These are phyloP conservation scores for Leptoxyphium fumago DNA, from an alignment of 2,329 filamentous ascomycete genomes.

Conservation along the genomic window DNA sequence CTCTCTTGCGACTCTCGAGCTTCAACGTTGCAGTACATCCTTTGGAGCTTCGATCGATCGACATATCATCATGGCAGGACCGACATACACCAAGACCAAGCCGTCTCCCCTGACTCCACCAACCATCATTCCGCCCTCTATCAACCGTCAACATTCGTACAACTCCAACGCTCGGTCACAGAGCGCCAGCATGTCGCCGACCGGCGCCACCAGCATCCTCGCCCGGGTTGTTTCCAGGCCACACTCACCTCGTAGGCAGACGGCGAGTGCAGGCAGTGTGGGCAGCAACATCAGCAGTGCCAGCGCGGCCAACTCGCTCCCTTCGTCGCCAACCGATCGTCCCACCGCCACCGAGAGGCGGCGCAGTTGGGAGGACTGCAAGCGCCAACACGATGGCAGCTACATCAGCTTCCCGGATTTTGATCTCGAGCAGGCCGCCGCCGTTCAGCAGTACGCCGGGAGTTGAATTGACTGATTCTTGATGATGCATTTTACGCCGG, in stretches of 20 bases:
- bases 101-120: slow-evolving; percentile 12
- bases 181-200: slow-evolving; percentile 3
- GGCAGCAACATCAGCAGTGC: no score
- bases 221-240: slow-evolving; percentile 12
- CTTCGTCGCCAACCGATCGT: slow-evolving; percentile 8
- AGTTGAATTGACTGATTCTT: neutral
- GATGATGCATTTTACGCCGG: no score
- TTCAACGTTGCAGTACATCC: no score
- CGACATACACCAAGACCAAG: slow-evolving; percentile 2
- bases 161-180: slow-evolving; percentile 2
- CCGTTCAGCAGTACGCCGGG: neutral
- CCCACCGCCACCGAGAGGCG: slow-evolving; percentile 7
- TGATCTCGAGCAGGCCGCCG: slow-evolving; percentile 5
- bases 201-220: slow-evolving; percentile 8
- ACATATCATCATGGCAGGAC: neutral
- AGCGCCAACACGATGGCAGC: slow-evolving; percentile 13
- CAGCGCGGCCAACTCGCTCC: slow-evolving; percentile 6
- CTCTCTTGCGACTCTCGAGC: no score
- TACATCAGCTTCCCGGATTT: slow-evolving; percentile 21
- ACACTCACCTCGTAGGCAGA: slow-evolving; percentile 10
- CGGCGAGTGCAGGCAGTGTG: neutral
- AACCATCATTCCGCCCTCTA: slow-evolving; percentile 13
- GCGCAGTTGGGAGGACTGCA: slow-evolving; percentile 19
- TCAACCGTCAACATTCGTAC: slow-evolving; percentile 17
- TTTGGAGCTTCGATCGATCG: no score